Evolutionary conservation across 2,329 filamentous ascomycete species (phyloP).

Genomic region (Cyclaneusma minus): DNA sequence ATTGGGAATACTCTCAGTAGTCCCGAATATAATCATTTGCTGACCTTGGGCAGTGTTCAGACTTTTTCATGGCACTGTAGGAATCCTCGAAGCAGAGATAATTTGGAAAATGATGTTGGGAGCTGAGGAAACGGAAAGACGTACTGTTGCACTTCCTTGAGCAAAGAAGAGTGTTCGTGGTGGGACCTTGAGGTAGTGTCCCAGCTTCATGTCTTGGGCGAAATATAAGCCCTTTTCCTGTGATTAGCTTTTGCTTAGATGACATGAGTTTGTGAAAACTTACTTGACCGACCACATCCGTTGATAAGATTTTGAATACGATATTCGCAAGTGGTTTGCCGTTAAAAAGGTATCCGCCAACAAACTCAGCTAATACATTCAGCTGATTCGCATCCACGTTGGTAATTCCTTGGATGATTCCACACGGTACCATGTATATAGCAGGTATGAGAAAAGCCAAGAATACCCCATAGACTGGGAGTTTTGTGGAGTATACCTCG

Average conservation of each 20-base stretch:
- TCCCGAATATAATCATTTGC: no score
- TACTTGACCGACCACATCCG: constrained; percentile 24
- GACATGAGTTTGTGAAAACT: no score
- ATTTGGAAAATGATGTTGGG: neutral
- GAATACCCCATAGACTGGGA: constrained; percentile 17
- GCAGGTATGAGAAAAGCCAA: constrained; percentile 16
- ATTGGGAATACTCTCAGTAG: no score
- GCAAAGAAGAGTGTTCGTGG: constrained; percentile 29
- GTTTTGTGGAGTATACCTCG: constrained; percentile 17
- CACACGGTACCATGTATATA: constrained; percentile 18
- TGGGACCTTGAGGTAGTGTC: constrained; percentile 33
- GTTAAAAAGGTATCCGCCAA: constrained; percentile 30
- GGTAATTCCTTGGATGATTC: constrained; percentile 26
- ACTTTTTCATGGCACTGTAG: no score
- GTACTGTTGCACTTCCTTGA: constrained; percentile 27
- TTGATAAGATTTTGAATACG: constrained; percentile 26
- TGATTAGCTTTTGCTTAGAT: no score
- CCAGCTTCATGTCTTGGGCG: constrained; percentile 32
- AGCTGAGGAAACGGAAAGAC: neutral
- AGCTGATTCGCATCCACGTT: constrained; percentile 32
- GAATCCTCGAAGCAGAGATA: no score
- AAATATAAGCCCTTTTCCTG: constrained; percentile 30
- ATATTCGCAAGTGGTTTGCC: constrained; percentile 31
- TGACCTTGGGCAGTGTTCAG: no score
- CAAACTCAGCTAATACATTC: constrained; percentile 30